These are phyloP conservation scores for Anisodus tanguticus DNA, from an alignment of 257 asterid genomes.

Conservation along the genomic window DNA sequence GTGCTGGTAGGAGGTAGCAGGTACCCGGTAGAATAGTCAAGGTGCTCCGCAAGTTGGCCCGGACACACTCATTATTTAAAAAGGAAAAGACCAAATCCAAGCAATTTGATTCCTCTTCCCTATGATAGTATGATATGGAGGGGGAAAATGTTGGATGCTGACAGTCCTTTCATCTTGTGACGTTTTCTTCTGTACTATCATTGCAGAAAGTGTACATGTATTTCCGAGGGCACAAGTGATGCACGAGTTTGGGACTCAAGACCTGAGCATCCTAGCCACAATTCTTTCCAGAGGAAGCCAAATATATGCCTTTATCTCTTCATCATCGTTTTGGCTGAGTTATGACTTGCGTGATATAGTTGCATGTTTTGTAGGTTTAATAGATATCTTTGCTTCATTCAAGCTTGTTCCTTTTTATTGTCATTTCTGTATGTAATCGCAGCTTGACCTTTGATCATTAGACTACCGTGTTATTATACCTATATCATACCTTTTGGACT, in stretches of 20 bases:
- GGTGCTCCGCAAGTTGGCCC: background rate
- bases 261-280: background rate
- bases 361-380: conserved; percentile 11
- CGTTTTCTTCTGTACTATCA: background rate
- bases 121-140: conserved; percentile 8
- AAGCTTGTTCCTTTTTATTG: background rate
- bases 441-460: conserved; percentile 20
- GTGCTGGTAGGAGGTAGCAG: background rate
- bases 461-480: background rate
- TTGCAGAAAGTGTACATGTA: conserved; percentile 83
- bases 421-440: conserved; percentile 24
- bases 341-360: conserved; percentile 21
- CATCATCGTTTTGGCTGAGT: background rate
- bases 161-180: background rate
- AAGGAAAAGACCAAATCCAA: background rate
- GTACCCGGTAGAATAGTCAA: background rate
- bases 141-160: background rate
- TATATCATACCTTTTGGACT: background rate
- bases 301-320: conserved; percentile 5
- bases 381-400: background rate
- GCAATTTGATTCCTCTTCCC: conserved; percentile 7
- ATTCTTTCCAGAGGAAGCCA: background rate
- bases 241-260: background rate
- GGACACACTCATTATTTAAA: background rate
- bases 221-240: conserved; percentile 86